Base-by-base conservation (phyloP, 2,329 filamentous ascomycete species). In the Penicillium sp. region DNA sequence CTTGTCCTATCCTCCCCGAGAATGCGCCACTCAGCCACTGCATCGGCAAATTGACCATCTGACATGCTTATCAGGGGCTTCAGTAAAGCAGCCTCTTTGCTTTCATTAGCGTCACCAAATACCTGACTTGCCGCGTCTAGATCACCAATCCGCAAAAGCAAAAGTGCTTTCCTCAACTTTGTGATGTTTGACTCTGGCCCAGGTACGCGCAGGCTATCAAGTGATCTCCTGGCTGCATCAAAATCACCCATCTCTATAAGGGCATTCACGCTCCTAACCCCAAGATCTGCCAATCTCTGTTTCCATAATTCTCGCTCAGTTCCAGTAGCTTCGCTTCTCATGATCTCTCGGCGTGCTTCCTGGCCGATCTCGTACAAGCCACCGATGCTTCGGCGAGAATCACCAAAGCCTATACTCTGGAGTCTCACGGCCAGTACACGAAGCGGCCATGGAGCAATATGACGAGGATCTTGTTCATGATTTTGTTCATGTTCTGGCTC, bases 281-380 rank as follows among this genome's bases (percentile, higher is more conserved):
- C 92, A 2, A 97, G 78, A 60, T 97, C 91, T 1, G 80, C 77
- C 0, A 97, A 79, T 26, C 93, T 77, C 0, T 75, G 75, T 61
- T 84, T 85, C 93, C 93, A 97, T 6, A 88, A 64, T 60, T 81
- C 78, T 16, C 80, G 77, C 22, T 84, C 83, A 0, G 84, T 79
- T 48, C 82, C 78, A 10, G 82, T 80, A 37, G 73, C 69, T 12
- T 70, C 75, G 0, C 84, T 80, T 31, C 75, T 78, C 17, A 77
- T 74, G 5, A 90, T 77, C 54, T 82, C 81, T 2, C 78, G 77
- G 17, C 91, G 81, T 2, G 90, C 90, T 72, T 96, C 91, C 9
- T 89, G 77, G 0, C 88, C 91, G 2, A 97, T 81, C 60, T 96
- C 91, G 69, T 96, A 96, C 70, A 96, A 90, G 42, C 89, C 89